Evolutionary conservation across 495 filamentous ascomycete genomes (phyloP).

Genomic region (Podospora fimiseda): DNA sequence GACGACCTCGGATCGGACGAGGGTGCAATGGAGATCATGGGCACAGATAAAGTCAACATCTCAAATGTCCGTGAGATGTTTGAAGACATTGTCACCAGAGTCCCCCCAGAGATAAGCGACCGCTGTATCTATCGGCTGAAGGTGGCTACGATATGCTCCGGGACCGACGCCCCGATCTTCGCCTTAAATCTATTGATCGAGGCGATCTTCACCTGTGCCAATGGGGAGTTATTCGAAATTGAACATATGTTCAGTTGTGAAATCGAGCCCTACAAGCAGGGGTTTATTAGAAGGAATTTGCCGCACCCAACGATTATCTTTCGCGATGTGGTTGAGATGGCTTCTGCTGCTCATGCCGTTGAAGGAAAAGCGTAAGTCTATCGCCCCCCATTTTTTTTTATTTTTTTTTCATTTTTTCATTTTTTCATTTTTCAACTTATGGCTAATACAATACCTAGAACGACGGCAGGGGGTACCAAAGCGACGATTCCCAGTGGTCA

Average conservation of each 20-base stretch:
- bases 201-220: slow-evolving; percentile 20
- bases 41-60: too few relatives aligned
- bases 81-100: slow-evolving; percentile 21
- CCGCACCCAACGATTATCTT: slow-evolving; percentile 53
- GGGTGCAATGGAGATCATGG: too few relatives aligned
- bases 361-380: slow-evolving; percentile 49
- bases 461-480: slow-evolving; percentile 63
- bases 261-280: slow-evolving; percentile 71
- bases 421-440: background rate
- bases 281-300: slow-evolving; percentile 74
- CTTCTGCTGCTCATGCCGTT: slow-evolving; percentile 18
- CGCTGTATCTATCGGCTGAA: slow-evolving; percentile 43
- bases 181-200: slow-evolving; percentile 51
- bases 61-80: slow-evolving; percentile 26
- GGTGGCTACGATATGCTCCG: slow-evolving; percentile 75
- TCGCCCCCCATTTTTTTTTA: background rate
- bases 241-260: slow-evolving; percentile 72
- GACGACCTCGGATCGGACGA: too few relatives aligned
- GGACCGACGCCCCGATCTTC: slow-evolving; percentile 72
- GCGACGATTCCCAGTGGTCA: slow-evolving; percentile 51
- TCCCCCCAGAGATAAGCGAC: slow-evolving; percentile 2
- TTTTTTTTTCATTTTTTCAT: background rate
- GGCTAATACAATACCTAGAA: slow-evolving; percentile 38
- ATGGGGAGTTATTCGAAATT: slow-evolving; percentile 35
- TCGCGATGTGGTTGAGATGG: slow-evolving; percentile 61